Base-by-base conservation (phyloP, 306 rosid species). In the Castanospermum australe region DNA sequence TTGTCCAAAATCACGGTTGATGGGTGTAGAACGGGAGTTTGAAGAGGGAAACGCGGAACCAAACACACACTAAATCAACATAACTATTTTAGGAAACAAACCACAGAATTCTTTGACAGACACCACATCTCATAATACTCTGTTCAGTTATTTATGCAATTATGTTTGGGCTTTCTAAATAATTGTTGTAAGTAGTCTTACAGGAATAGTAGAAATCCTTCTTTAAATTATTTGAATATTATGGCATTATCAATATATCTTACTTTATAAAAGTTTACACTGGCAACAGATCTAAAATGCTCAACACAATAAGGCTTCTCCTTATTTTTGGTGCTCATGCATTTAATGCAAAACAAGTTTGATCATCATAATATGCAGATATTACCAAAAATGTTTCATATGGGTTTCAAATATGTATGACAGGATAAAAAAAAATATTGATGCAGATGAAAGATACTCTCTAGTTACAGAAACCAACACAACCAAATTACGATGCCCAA, bases 241-340 rank as follows among this genome's bases (percentile, higher is more conserved):
- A 63, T 63, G 44, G 50, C 81, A 78, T 65, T 10, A 51, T 47
- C 35, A 61, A 25, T 10, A 72, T 47, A 78, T 33, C 51, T 47
- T 59, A 22, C 13, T 48, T 62, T 11, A 25, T 11, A 42, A 25
- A 36, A 56, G 63, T 57, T 73, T 38, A 20, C 36, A 50, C 50
- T 22, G 47, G 5, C 32, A 57, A 32, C 14, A 73, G 38, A 56
- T 35, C 41, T 55, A 45, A 63, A 76, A 79, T 61, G 64, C 77
- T 54, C 33, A 69, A 45, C 15, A 20, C 39, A 67, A 44, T 7
- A 55, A 52, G 41, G 28, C 30, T 15, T 66, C 68, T 76, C 33
- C n/a, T 39, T n/a, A 51, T 17, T 63, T 25, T 55, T 12, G 59
- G 54, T 59, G 41, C 69, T 51, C 39, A 73, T 38, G 20, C 79